Base-by-base conservation (phyloP, 768 basidiomycete genomes). In the Xerocomellus dryophilus region DNA sequence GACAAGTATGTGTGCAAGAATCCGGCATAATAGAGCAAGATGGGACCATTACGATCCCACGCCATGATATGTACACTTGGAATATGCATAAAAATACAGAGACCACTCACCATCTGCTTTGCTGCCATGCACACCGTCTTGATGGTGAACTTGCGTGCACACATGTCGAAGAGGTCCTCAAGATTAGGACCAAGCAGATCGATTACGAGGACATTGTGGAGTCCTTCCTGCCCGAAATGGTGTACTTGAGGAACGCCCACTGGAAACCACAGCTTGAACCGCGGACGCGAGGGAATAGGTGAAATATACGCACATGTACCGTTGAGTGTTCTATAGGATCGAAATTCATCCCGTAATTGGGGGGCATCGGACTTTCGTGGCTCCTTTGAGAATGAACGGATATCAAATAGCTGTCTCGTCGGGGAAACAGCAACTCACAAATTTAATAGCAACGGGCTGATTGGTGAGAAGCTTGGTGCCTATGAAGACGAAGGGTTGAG, bases 41-140 rank as follows among this genome's bases (percentile, higher is more conserved):
- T 39, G 17, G 18, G 7, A 38, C 2, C 29, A 20, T 31, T 12
- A 31, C 18, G 29, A 32, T 12, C 20, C 21, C 27, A 38, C 10
- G 20, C n/a, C 43, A 36, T 12, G 25, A 43, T 17, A 20, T 8
- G 12, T 41, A n/a, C n/a, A 31, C 15, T 20, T 11, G 27, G 29
- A 35, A 23, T 12, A 58, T 53, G 53, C 17, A 55, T 31, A 29
- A 7, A 29, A 21, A 42, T 23, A 56, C 5, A 2, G 8, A 41
- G 39, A 41, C 4, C 1, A 58, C 85, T 71, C 58, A 95, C 96
- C 96, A 98, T 99, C 72, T 99, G 97, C 73, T 90, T 98, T 17
- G 97, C 97, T 47, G 92, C 90, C 96, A 99, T 93, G 69, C 93
- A 97, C 25, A 98, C 96, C 0, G 96, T 98, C 82, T 99, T 99